phyloP scores from a whole-genome alignment of 768 basidiomycete species.

The Lactifluus pinguis region DNA sequence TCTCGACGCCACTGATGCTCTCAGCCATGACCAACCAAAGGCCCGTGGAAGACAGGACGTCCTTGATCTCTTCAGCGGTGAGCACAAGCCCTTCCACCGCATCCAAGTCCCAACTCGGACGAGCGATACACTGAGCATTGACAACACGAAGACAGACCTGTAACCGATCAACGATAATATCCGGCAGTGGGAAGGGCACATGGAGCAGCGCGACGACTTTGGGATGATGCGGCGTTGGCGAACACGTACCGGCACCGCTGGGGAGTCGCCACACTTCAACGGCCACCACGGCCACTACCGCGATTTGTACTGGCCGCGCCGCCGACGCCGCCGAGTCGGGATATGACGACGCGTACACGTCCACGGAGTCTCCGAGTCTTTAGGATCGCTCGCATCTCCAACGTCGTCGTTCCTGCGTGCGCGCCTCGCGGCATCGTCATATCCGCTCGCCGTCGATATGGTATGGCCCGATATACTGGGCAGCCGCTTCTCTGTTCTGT shows the following conservation, averaged over 20 bases:
- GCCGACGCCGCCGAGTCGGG: slow-evolving; percentile 32
- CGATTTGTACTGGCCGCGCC: not conserved
- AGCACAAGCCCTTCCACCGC: slow-evolving; percentile 33
- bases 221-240: slow-evolving; percentile 92
- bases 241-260: slow-evolving; percentile 51
- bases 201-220: slow-evolving; percentile 89
- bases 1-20: slow-evolving; percentile 80
- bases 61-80: too few species aligned
- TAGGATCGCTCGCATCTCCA: slow-evolving; percentile 63
- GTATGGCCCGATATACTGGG: slow-evolving; percentile 12
- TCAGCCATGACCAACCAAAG: slow-evolving; percentile 89
- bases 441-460: slow-evolving; percentile 10
- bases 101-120: slow-evolving; percentile 17
- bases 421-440: not conserved
- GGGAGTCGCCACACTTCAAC: too few species aligned
- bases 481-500: slow-evolving; percentile 7
- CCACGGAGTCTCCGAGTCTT: slow-evolving; percentile 98
- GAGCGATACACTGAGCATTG: slow-evolving; percentile 27
- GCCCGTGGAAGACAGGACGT: slow-evolving; percentile 74
- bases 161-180: slow-evolving; percentile 66
- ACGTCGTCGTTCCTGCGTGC: slow-evolving; percentile 38
- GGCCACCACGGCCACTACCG: slow-evolving; percentile 32
- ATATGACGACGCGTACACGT: slow-evolving; percentile 70
- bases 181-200: slow-evolving; percentile 81
- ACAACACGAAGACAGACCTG: slow-evolving; percentile 42